Evolutionary conservation across 176 grass and related monocot species (phyloP).

Genomic region (Oryza brachyantha): DNA sequence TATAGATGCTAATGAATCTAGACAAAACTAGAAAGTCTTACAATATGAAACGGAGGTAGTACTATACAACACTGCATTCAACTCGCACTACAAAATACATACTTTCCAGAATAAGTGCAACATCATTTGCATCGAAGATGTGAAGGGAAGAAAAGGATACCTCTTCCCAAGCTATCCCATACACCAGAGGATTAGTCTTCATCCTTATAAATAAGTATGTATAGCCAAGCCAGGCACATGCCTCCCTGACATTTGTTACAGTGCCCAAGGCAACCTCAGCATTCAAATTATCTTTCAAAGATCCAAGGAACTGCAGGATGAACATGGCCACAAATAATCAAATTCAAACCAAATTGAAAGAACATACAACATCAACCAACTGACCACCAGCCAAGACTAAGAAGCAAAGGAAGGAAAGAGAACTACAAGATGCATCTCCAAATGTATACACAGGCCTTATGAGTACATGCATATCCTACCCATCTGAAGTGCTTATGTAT

Average conservation of each 20-base stretch:
- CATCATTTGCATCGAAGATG: slow-evolving; percentile 15
- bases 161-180: slow-evolving; percentile 97
- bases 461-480: not conserved
- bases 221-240: slow-evolving; percentile 97
- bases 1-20: too few relatives aligned
- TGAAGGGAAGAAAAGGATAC: slow-evolving; percentile 33
- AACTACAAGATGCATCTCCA: not conserved
- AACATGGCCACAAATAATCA: slow-evolving; percentile 4
- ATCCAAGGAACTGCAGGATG: slow-evolving; percentile 69
- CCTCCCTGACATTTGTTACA: slow-evolving; percentile 96
- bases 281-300: slow-evolving; percentile 98
- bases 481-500: not conserved
- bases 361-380: slow-evolving; percentile 26
- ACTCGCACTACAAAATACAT: slow-evolving; percentile 5
- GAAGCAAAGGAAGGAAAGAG: slow-evolving; percentile 4
- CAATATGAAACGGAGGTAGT: too few relatives aligned
- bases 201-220: slow-evolving; percentile 99
- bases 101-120: not conserved
- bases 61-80: not conserved
- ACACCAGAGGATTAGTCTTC: slow-evolving; percentile 94
- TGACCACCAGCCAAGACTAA: not conserved
- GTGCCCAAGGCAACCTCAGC: slow-evolving; percentile 96
- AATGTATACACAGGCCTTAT: not conserved
- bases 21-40: too few relatives aligned
- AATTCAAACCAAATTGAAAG: not conserved